Conservation (phyloP, 257 asterid genomes). For the Ilex aquifolium region DNA sequence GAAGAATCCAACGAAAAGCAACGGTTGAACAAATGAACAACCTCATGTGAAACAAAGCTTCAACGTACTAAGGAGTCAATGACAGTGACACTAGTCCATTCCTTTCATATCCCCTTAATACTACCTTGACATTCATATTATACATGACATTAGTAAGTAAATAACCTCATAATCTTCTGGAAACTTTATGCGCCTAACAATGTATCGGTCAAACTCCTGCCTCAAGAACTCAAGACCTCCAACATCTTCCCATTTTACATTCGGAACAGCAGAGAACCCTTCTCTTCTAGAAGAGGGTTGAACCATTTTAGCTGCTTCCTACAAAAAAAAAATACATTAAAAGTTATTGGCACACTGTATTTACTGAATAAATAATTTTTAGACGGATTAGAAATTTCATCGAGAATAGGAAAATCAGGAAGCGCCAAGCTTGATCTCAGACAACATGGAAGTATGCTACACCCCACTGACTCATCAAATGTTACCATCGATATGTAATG, state of each 20-base stretch:
- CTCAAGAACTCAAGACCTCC: constrained; percentile 77
- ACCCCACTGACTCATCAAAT: not conserved
- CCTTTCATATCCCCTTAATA: not conserved
- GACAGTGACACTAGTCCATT: too few species aligned
- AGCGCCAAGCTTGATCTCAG: too few species aligned
- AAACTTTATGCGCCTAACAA: constrained; percentile 57
- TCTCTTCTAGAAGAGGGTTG: constrained; percentile 87
- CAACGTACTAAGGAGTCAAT: not conserved
- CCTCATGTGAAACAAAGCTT: not conserved
- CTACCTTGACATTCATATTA: not conserved
- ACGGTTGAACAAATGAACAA: not conserved
- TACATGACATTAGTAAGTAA: not conserved
- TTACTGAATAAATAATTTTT: not conserved
- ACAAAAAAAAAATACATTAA: constrained; percentile 15
- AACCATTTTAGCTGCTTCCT: constrained; percentile 77
- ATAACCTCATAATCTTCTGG: constrained; percentile 73
- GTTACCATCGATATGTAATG: too few species aligned
- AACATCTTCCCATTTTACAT: constrained; percentile 85
- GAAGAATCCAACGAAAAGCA: not conserved
- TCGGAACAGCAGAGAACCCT: constrained; percentile 85
- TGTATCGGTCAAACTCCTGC: constrained; percentile 52
- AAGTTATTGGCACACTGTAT: not conserved
- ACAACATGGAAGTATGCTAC: not conserved
- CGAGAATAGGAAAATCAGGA: not conserved
- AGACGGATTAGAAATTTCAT: not conserved